A percentile compares a stretch with the other conserved stretches of the same genome.
phyloP scores from a whole-genome alignment of 2,329 filamentous ascomycete species.

The Orbilia quercus region DNA sequence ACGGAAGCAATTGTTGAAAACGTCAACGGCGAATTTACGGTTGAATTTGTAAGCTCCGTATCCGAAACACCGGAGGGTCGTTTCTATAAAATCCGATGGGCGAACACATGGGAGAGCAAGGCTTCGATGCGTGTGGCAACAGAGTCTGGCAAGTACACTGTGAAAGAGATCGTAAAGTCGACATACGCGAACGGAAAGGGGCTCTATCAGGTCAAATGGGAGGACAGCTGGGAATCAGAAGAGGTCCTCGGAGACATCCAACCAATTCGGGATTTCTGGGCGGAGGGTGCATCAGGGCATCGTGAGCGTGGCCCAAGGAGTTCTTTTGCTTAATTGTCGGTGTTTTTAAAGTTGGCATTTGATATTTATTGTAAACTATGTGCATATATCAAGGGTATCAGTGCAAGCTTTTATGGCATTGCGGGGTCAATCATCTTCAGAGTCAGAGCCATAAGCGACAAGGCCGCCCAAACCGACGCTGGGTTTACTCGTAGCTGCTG shows the following conservation, averaged over 20 bases:
- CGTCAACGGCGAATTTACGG: constrained; percentile 52
- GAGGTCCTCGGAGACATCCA: constrained; percentile 45
- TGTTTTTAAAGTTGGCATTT: constrained; percentile 2
- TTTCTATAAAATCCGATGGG: constrained; percentile 55
- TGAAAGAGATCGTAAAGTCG: constrained; percentile 47
- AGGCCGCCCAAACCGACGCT: constrained; percentile 30
- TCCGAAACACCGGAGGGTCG: constrained; percentile 42
- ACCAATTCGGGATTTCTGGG: constrained; percentile 38
- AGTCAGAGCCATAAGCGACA: constrained; percentile 50
- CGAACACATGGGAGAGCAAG: constrained; percentile 54
- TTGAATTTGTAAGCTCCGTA: constrained; percentile 30
- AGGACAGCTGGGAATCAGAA: constrained; percentile 53
- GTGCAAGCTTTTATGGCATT: not conserved
- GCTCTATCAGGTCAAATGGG: constrained; percentile 49
- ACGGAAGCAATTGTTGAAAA: constrained; percentile 35
- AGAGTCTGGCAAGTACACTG: constrained; percentile 53
- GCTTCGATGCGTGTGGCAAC: constrained; percentile 42
- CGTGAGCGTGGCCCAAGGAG: constrained; percentile 22
- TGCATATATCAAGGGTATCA: constrained; percentile 12
- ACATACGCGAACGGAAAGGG: constrained; percentile 45
- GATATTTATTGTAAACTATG: constrained; percentile 4
- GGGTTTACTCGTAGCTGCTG: constrained; percentile 16
- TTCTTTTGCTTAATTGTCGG: constrained; percentile 39
- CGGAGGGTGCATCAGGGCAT: constrained; percentile 26
- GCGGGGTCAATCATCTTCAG: constrained; percentile 37